Percentiles rank a stretch among this genome's conserved stretches.
Evolutionary conservation across 257 asterid species (phyloP).

Genomic region (Ballota nigra): DNA sequence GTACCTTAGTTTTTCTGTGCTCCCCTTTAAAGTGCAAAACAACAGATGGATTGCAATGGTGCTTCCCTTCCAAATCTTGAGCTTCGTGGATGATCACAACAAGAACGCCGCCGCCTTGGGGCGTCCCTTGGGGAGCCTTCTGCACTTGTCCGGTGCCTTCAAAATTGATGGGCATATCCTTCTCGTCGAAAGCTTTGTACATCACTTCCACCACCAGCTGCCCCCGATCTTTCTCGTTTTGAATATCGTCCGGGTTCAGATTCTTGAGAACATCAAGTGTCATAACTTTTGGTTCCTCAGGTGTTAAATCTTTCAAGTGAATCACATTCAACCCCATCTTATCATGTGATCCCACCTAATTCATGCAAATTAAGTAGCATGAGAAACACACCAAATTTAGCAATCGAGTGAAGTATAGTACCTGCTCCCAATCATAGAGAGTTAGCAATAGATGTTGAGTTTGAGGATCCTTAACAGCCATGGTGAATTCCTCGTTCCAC

Average conservation of each 20-base stretch:
- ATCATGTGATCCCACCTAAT: slow-evolving; percentile 76
- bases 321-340: slow-evolving; percentile 67
- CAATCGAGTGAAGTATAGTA: background rate
- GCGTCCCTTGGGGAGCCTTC: slow-evolving; percentile 85
- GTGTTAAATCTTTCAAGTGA: slow-evolving; percentile 50
- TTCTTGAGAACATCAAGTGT: slow-evolving; percentile 68
- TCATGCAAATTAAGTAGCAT: background rate
- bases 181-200: slow-evolving; percentile 59
- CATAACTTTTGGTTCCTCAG: slow-evolving; percentile 55
- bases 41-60: slow-evolving; percentile 71
- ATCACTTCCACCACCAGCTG: slow-evolving; percentile 55
- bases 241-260: slow-evolving; percentile 52
- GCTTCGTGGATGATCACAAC: slow-evolving; percentile 75
- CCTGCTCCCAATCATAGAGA: slow-evolving; percentile 86
- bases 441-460: slow-evolving; percentile 50
- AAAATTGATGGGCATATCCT: slow-evolving; percentile 29
- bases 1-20: slow-evolving; percentile 73
- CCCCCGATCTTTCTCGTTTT: slow-evolving; percentile 68
- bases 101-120: slow-evolving; percentile 74
- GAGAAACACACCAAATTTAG: background rate
- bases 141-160: slow-evolving; percentile 44
- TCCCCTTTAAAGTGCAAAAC: slow-evolving; percentile 71
- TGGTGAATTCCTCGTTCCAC: slow-evolving; percentile 83
- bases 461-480: slow-evolving; percentile 74
- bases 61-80: slow-evolving; percentile 79